These are phyloP conservation scores for Pachysolen tannophilus DNA, from an alignment of 805 yeast genomes.

Conservation along the genomic window DNA sequence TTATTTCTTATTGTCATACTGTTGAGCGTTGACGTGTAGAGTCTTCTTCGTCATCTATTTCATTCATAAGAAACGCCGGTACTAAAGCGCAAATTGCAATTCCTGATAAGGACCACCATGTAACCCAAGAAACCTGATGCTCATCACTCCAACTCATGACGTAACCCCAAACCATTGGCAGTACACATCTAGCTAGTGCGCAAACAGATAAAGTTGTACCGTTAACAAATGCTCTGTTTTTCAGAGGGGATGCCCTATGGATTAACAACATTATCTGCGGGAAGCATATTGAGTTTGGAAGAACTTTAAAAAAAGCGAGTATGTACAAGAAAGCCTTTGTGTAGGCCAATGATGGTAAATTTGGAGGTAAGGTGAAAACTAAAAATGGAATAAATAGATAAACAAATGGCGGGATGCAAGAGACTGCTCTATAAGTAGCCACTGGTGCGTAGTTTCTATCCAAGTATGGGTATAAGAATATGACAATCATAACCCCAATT, in stretches of 20 bases:
- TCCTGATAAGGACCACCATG: conserved; percentile 10
- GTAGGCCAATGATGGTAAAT: conserved; percentile 1
- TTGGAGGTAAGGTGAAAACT: conserved; percentile 30
- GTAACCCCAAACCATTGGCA: conserved; percentile 54
- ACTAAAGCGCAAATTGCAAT: conserved; percentile 3
- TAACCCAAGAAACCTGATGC: conserved; percentile 7
- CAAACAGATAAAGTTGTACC: conserved; percentile 48
- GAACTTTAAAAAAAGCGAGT: conserved; percentile 16
- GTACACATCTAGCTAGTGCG: conserved; percentile 47
- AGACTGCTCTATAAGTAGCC: conserved; percentile 31
- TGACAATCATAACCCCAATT: conserved; percentile 40
- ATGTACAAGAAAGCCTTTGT: conserved; percentile 17
- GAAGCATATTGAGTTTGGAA: conserved; percentile 37
- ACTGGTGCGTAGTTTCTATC: conserved; percentile 41
- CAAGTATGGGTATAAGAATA: conserved; percentile 42
- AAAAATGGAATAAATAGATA: conserved; percentile 40
- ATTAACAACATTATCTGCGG: conserved; percentile 47
- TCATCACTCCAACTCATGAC: conserved; percentile 10
- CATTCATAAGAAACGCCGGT: conserved; percentile 5
- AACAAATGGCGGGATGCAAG: conserved; percentile 33
- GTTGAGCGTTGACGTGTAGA: too few relatives aligned
- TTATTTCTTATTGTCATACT: too few relatives aligned
- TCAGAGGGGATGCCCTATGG: conserved; percentile 45
- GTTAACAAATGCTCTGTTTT: conserved; percentile 51
- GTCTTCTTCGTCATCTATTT: conserved; percentile 4